Percentiles rank a stretch among this genome's conserved stretches.
phyloP scores from a whole-genome alignment of 2,329 filamentous ascomycete genomes.

The Xylaria sp. region DNA sequence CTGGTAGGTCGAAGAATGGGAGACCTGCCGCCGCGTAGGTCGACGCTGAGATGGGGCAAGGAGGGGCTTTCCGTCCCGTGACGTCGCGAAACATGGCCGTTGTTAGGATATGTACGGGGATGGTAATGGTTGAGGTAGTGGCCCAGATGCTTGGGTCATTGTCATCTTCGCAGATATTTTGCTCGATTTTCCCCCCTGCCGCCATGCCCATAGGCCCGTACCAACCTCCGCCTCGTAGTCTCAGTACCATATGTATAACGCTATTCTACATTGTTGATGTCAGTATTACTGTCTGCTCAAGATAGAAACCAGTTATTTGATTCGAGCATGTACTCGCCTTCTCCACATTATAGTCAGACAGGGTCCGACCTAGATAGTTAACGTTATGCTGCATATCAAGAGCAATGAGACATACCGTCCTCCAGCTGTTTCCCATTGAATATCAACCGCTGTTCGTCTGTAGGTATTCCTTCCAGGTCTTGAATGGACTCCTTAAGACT shows the following conservation, averaged over 20 bases:
- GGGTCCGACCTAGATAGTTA: conserved; percentile 3
- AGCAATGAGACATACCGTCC: conserved; percentile 1
- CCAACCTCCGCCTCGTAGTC: not conserved
- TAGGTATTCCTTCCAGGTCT: not conserved
- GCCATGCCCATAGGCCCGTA: conserved; percentile 33
- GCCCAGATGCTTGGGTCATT: conserved; percentile 17
- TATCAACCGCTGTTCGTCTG: not conserved
- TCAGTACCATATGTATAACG: not conserved
- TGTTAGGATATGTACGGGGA: conserved; percentile 54
- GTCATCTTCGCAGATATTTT: conserved; percentile 32
- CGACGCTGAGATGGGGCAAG: conserved; percentile 49
- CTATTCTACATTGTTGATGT: not conserved
- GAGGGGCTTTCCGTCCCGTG: conserved; percentile 51
- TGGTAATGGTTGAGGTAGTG: conserved; percentile 28
- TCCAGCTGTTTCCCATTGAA: not conserved
- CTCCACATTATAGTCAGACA: not conserved
- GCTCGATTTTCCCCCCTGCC: conserved; percentile 37
- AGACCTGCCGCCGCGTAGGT: conserved; percentile 49
- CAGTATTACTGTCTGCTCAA: not conserved
- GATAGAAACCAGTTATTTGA: not conserved
- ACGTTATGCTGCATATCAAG: not conserved
- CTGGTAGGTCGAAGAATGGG: conserved; percentile 53
- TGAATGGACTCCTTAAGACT: not conserved
- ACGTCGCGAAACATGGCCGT: conserved; percentile 47
- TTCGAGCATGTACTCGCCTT: not conserved